These are phyloP conservation scores for Colletotrichum sp. DNA, from an alignment of 2,329 filamentous ascomycete genomes.

Conservation along the genomic window DNA sequence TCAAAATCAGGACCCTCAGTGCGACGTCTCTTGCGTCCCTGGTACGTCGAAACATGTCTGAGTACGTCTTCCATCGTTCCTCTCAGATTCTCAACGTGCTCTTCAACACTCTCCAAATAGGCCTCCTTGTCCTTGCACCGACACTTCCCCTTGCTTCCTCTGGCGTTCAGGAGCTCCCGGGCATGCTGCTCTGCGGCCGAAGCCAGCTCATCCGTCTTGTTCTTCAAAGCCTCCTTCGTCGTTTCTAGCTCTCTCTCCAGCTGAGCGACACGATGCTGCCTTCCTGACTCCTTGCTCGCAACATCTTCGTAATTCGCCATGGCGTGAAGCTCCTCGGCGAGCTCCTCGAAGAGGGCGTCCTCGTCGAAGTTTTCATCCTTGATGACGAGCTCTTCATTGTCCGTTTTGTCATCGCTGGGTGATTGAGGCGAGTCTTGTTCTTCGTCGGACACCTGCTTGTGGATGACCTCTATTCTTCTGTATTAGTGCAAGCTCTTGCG, in stretches of 20 bases:
- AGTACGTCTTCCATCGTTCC: background rate
- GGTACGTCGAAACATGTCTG: background rate
- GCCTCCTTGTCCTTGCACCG: background rate
- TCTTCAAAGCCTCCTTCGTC: background rate
- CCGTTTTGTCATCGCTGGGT: too few relatives aligned
- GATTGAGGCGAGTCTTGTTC: too few relatives aligned
- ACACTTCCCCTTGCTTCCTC: background rate
- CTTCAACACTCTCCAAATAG: rapidly evolving
- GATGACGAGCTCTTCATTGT: too few relatives aligned
- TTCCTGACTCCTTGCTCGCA: background rate
- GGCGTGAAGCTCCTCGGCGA: too few relatives aligned
- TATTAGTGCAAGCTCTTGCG: too few relatives aligned
- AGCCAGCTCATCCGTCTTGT: background rate
- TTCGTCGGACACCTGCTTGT: too few relatives aligned
- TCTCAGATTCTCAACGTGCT: background rate
- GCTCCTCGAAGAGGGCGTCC: rapidly evolving
- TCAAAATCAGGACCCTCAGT: rapidly evolving
- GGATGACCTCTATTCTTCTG: too few relatives aligned
- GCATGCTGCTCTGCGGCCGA: background rate
- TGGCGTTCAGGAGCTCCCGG: rapidly evolving
- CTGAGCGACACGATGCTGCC: rapidly evolving
- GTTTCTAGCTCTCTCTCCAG: background rate
- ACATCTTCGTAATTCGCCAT: background rate
- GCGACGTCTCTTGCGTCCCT: background rate
- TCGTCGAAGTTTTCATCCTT: too few relatives aligned